phyloP scores from a whole-genome alignment of 441 rosid species.

The Pelargonium cotyledonis region DNA sequence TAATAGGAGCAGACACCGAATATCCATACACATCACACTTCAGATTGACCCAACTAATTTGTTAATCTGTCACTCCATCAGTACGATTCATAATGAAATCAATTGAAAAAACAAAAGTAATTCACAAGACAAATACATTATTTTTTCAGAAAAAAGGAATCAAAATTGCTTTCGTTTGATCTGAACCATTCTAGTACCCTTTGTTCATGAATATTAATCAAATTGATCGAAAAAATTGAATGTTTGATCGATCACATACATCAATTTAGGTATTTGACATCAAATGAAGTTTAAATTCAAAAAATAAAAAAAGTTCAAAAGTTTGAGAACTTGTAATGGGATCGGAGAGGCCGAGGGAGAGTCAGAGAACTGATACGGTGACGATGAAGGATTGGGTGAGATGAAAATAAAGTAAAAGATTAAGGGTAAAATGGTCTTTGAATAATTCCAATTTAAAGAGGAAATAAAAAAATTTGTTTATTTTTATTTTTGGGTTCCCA shows the following conservation, averaged over 20 bases:
- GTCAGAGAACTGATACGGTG: too few species aligned
- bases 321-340: not conserved
- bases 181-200: too few species aligned
- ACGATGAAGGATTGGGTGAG: not conserved
- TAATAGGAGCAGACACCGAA: constrained; percentile 17
- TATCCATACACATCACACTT: not conserved
- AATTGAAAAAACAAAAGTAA: too few species aligned
- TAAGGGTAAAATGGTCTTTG: not conserved
- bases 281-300: not conserved
- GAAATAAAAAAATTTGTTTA: not conserved
- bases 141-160: too few species aligned
- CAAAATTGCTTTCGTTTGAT: too few species aligned
- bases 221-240: not conserved
- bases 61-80: too few species aligned
- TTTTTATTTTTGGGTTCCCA: not conserved
- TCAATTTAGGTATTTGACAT: not conserved
- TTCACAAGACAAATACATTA: too few species aligned
- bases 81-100: too few species aligned
- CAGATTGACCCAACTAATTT: too few species aligned
- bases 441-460: not conserved
- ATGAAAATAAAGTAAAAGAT: not conserved
- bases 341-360: not conserved
- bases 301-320: not conserved
- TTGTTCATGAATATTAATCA: constrained; percentile 1
- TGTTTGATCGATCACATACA: too few species aligned